Conservation (phyloP, 169 alveolate genomes). For the Cryptosporidium ubiquitum region DNA sequence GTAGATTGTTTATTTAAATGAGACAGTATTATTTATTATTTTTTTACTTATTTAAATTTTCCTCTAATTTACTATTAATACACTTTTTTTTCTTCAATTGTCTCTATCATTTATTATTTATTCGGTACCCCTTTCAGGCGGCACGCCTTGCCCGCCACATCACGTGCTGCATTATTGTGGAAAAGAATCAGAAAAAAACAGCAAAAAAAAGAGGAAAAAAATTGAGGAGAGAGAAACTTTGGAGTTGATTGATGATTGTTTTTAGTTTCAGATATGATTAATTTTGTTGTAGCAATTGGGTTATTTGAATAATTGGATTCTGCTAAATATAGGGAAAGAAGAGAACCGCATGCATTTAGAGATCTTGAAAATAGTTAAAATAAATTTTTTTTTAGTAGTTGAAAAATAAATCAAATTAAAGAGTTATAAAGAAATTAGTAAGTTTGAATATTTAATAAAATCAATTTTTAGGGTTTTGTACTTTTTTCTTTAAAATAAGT, state of each 20-base stretch:
- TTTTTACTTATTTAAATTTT: background rate
- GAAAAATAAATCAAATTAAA: too few relatives aligned
- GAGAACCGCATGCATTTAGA: slow-evolving; percentile 15
- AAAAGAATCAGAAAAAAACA: background rate
- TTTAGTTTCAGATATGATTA: background rate
- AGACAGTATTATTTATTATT: background rate
- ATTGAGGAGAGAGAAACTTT: background rate
- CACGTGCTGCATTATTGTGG: background rate
- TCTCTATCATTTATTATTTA: background rate
- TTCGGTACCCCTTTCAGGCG: background rate
- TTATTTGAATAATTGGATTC: background rate
- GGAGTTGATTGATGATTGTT: background rate
- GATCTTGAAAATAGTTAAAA: background rate
- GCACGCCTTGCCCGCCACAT: background rate
- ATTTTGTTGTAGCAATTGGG: background rate
- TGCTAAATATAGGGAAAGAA: background rate
- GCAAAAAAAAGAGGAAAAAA: background rate
- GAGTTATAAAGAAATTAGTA: background rate
- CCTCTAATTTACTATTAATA: background rate
- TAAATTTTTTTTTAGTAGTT: too few relatives aligned
- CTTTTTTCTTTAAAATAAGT: background rate
- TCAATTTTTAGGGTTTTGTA: background rate
- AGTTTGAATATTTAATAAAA: background rate
- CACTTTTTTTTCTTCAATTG: background rate
- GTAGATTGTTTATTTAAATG: background rate